Evolutionary conservation across 345 rosid species (phyloP).

Genomic region (Citrus glauca): DNA sequence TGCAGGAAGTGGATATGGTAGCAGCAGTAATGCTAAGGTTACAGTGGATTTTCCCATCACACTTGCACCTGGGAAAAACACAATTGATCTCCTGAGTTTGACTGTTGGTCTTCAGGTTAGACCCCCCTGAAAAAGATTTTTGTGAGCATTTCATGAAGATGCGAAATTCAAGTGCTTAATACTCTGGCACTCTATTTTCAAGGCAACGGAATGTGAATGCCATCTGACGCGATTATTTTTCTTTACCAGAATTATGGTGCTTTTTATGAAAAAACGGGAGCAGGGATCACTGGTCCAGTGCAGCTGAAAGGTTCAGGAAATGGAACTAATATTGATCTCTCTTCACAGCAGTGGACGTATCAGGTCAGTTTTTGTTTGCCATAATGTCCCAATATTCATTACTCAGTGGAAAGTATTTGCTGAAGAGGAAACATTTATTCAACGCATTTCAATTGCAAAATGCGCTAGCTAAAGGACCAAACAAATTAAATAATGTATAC

Average conservation of each 20-base stretch:
- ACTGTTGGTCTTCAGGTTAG: slow-evolving; percentile 95
- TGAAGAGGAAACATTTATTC: not conserved
- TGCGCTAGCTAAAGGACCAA: not conserved
- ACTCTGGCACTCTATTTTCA: not conserved
- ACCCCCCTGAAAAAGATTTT: slow-evolving; percentile 9
- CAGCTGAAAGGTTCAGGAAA: slow-evolving; percentile 50
- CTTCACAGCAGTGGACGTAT: slow-evolving; percentile 79
- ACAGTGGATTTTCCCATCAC: slow-evolving; percentile 60
- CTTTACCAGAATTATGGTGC: slow-evolving; percentile 82
- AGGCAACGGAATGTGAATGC: not conserved
- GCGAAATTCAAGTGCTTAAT: not conserved
- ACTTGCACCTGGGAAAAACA: slow-evolving; percentile 65
- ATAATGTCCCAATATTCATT: not conserved
- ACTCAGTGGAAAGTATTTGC: not conserved
- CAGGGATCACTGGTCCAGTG: slow-evolving; percentile 94
- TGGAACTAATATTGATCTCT: slow-evolving; percentile 54
- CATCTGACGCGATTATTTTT: slow-evolving; percentile 10
- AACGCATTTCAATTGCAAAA: not conserved
- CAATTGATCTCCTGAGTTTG: slow-evolving; percentile 76
- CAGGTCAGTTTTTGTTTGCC: slow-evolving; percentile 46
- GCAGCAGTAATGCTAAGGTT: slow-evolving; percentile 44
- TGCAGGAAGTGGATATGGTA: slow-evolving; percentile 70
- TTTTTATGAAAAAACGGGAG: slow-evolving; percentile 66
- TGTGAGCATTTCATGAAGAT: not conserved
- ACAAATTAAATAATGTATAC: not conserved